A percentile compares a stretch with the other conserved stretches of the same genome.
Evolutionary conservation across 192 early-diverging fungal genomes (phyloP).

Genomic region (Geosiphon pyriformis): DNA sequence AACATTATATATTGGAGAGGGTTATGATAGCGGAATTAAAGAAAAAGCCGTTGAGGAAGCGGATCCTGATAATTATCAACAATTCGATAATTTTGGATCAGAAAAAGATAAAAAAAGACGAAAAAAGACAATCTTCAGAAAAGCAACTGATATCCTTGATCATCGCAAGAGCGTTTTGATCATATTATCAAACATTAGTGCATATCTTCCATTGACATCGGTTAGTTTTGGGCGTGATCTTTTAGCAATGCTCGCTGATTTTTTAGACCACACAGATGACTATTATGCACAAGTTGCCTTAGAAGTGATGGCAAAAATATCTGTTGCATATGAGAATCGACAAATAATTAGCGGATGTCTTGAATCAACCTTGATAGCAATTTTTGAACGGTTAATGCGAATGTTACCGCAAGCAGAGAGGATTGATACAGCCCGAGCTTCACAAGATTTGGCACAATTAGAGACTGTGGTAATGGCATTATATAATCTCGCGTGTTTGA

Average conservation of each 20-base stretch:
- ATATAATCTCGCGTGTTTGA: conserved; percentile 41
- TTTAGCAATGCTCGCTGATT: conserved; percentile 44
- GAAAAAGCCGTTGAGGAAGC: conserved; percentile 9
- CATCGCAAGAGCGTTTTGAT: conserved; percentile 60
- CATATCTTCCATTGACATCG: conserved; percentile 39
- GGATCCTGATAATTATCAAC: conserved; percentile 1
- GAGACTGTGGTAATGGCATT: conserved; percentile 48
- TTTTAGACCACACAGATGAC: conserved; percentile 41
- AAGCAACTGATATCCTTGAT: conserved; percentile 45
- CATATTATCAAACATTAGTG: conserved; percentile 58
- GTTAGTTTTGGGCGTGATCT: conserved; percentile 35
- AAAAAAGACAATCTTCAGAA: conserved; percentile 6
- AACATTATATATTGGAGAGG: conserved; percentile 24
- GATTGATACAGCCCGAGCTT: conserved; percentile 20
- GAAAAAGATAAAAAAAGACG: not conserved
- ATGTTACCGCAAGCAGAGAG: conserved; percentile 31
- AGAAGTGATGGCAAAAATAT: conserved; percentile 57
- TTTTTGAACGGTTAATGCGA: conserved; percentile 33
- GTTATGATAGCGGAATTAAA: conserved; percentile 22
- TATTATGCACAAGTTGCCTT: conserved; percentile 46
- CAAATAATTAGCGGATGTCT: conserved; percentile 34
- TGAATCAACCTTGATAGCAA: conserved; percentile 28
- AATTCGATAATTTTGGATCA: not conserved
- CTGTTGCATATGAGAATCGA: conserved; percentile 51
- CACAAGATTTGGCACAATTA: conserved; percentile 43